A percentile compares a stretch with the other conserved stretches of the same genome.
phyloP scores from a whole-genome alignment of 331 rosid species.

The Quercus phellos region DNA sequence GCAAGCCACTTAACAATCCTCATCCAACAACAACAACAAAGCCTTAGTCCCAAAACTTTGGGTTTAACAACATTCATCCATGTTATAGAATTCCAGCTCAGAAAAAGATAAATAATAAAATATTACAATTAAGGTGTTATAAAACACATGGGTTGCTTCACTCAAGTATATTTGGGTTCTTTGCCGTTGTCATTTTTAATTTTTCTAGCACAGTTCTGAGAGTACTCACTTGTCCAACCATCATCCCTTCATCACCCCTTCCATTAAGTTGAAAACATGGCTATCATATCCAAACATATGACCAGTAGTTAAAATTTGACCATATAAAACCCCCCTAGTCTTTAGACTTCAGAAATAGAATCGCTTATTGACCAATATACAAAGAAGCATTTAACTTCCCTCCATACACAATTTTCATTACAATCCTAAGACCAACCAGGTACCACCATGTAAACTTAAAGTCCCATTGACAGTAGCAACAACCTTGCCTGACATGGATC shows the following conservation, averaged over 20 bases:
- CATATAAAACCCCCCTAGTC: neutral
- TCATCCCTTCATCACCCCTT: neutral
- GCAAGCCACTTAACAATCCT: neutral
- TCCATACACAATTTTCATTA: neutral
- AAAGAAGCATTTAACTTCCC: neutral
- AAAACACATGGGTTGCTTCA: neutral
- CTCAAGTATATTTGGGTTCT: neutral
- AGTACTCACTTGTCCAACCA: neutral
- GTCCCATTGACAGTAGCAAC: too few relatives aligned
- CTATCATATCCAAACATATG: neutral
- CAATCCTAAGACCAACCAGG: neutral
- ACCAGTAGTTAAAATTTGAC: neutral
- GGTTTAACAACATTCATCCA: neutral
- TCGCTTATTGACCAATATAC: neutral
- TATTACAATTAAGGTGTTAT: neutral
- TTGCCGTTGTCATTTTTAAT: neutral
- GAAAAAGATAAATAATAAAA: neutral
- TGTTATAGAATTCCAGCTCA: neutral
- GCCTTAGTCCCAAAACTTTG: too few relatives aligned
- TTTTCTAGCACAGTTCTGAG: neutral
- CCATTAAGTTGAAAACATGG: neutral
- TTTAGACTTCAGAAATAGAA: neutral
- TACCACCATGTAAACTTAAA: neutral
- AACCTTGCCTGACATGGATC: neutral
- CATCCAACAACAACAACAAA: too few relatives aligned